These are phyloP conservation scores for Globisporangium lucens DNA, from an alignment of 352 stramenopile species.

Conservation along the genomic window DNA sequence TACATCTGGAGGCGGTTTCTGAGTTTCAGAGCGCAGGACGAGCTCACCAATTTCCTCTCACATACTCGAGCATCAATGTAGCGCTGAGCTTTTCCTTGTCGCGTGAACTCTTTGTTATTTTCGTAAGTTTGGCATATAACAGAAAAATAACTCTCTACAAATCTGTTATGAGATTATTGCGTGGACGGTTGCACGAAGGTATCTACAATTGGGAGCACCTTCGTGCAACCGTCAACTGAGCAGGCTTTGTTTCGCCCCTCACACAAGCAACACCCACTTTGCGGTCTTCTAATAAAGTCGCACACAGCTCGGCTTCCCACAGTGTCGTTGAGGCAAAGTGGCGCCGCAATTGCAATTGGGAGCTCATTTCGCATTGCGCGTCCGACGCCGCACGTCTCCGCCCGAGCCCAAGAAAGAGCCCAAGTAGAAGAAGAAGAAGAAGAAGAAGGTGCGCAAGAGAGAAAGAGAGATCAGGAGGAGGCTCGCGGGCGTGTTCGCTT, in stretches of 20 bases:
- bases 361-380: slow-evolving; percentile 16
- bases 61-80: too few relatives aligned
- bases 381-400: slow-evolving; percentile 4
- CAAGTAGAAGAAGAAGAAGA: slow-evolving; percentile 9
- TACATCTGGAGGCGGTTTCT: neutral
- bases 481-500: too few relatives aligned
- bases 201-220: too few relatives aligned
- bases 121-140: too few relatives aligned
- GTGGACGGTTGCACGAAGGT: neutral
- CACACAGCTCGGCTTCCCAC: neutral
- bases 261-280: neutral
- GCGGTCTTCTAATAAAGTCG: neutral
- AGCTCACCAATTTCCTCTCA: too few relatives aligned
- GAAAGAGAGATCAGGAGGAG: neutral
- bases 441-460: neutral
- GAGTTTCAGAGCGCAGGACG: neutral
- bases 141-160: too few relatives aligned
- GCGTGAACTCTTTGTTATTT: neutral
- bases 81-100: neutral
- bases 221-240: neutral
- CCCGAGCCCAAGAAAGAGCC: neutral
- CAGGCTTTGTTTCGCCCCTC: neutral
- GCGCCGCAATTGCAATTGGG: slow-evolving; percentile 1
- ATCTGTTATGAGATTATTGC: too few relatives aligned
- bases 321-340: neutral